Conservation (phyloP, 2,329 filamentous ascomycete species). For the Diaporthe sp. region DNA sequence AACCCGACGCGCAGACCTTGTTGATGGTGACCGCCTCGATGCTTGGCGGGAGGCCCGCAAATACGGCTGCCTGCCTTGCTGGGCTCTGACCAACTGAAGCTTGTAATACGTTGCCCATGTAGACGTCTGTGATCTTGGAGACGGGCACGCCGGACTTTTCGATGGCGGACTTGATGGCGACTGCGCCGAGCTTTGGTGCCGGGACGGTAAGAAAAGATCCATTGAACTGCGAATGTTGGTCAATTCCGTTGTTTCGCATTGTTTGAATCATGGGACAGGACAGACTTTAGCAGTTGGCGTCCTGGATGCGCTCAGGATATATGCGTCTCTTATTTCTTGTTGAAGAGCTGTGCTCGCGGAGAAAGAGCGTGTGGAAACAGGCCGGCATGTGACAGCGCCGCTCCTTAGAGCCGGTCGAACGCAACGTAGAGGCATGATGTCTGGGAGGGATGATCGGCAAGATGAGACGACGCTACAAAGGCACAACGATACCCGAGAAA, state of each 20-base stretch:
- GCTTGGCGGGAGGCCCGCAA: conserved; percentile 83
- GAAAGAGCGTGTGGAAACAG: conserved; percentile 52
- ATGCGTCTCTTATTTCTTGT: conserved; percentile 86
- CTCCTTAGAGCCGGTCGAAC: conserved; percentile 32
- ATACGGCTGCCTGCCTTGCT: conserved; percentile 89
- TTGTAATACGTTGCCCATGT: conserved; percentile 96
- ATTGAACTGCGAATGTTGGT: conserved; percentile 77
- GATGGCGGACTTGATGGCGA: conserved; percentile 91
- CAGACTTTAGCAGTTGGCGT: conserved; percentile 89
- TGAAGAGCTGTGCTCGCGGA: conserved; percentile 55
- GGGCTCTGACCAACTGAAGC: conserved; percentile 88
- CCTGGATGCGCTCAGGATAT: conserved; percentile 89
- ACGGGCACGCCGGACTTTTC: conserved; percentile 85
- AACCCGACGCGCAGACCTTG: conserved; percentile 95
- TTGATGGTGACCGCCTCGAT: conserved; percentile 95
- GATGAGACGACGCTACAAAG: neutral
- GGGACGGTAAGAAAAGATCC: conserved; percentile 86
- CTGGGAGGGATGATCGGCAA: neutral
- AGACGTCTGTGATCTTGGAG: conserved; percentile 88
- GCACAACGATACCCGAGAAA: neutral
- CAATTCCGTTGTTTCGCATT: neutral
- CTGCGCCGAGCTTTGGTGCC: conserved; percentile 88
- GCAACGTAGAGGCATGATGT: conserved; percentile 41
- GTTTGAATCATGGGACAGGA: neutral
- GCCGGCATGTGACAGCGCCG: conserved; percentile 35